phyloP scores from a whole-genome alignment of 306 rosid species.

The Elaeagnus macrophylla region DNA sequence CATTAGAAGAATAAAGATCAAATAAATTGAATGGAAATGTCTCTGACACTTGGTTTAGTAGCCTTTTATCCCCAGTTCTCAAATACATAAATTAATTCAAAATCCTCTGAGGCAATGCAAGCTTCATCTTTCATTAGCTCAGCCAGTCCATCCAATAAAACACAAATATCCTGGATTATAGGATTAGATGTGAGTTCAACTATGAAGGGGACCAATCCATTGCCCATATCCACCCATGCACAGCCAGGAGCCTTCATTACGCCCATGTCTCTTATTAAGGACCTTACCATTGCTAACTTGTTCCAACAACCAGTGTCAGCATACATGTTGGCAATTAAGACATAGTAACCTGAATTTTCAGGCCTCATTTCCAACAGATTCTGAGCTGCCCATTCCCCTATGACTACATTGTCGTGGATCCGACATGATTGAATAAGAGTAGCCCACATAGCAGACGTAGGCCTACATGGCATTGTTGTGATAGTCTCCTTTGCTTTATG shows the following conservation, averaged over 20 bases:
- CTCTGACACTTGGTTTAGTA: no score
- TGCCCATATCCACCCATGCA: conserved; percentile 68
- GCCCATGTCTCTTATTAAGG: conserved; percentile 66
- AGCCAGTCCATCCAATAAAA: conserved; percentile 54
- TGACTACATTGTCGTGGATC: conserved; percentile 46
- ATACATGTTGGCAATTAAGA: conserved; percentile 80
- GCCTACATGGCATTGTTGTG: conserved; percentile 61
- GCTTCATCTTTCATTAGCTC: conserved; percentile 55
- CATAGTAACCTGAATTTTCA: conserved; percentile 64
- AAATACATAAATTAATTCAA: neutral
- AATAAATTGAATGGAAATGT: neutral
- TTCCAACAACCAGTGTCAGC: conserved; percentile 77
- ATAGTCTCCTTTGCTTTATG: conserved; percentile 52
- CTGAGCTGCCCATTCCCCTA: conserved; percentile 87
- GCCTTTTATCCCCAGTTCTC: no score
- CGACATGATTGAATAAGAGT: conserved; percentile 72
- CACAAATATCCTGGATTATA: conserved; percentile 33
- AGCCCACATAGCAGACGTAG: conserved; percentile 94
- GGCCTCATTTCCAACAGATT: conserved; percentile 68
- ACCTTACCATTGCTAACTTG: conserved; percentile 59
- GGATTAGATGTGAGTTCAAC: conserved; percentile 61
- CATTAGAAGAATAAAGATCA: neutral
- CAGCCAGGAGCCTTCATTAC: conserved; percentile 71
- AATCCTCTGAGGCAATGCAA: conserved; percentile 22
- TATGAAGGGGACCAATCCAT: conserved; percentile 42